Conservation (phyloP, 768 basidiomycete species). For the Cystofilobasidium bisporidii region DNA sequence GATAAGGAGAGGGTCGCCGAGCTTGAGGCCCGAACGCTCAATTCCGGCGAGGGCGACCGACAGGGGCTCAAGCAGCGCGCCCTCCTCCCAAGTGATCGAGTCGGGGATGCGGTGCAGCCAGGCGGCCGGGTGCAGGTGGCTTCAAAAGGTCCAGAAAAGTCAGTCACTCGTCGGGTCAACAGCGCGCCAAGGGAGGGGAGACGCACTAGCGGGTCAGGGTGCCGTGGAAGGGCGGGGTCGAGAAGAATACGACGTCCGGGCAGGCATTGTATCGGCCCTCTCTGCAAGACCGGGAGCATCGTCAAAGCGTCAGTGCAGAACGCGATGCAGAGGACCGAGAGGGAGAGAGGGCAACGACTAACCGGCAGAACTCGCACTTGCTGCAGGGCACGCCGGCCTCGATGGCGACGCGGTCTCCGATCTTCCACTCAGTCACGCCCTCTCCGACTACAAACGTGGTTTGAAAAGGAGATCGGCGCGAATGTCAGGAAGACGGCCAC, state of each 20-base stretch:
- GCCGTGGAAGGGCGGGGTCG: conserved; percentile 43
- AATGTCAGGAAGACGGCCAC: background rate
- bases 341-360: too few relatives aligned
- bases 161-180: background rate
- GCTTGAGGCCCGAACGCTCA: conserved; percentile 38
- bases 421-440: conserved; percentile 14
- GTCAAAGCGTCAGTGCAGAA: too few relatives aligned
- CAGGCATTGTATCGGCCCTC: conserved; percentile 44
- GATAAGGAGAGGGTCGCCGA: conserved; percentile 43
- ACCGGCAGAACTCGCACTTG: conserved; percentile 39
- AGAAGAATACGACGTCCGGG: conserved; percentile 42
- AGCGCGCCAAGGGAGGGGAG: background rate
- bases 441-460: background rate
- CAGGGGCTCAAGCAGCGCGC: conserved; percentile 42
- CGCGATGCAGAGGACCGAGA: too few relatives aligned
- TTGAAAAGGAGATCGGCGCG: background rate
- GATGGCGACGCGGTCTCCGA: conserved; percentile 30
- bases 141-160: conserved; percentile 27
- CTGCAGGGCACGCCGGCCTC: conserved; percentile 39
- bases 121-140: conserved; percentile 38
- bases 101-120: conserved; percentile 44
- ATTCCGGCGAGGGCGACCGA: conserved; percentile 43
- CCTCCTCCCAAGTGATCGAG: conserved; percentile 42
- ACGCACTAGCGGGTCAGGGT: conserved; percentile 37
- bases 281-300: background rate